These are phyloP conservation scores for Leucosporidium yakuticum DNA, from an alignment of 768 basidiomycete genomes.

Conservation along the genomic window DNA sequence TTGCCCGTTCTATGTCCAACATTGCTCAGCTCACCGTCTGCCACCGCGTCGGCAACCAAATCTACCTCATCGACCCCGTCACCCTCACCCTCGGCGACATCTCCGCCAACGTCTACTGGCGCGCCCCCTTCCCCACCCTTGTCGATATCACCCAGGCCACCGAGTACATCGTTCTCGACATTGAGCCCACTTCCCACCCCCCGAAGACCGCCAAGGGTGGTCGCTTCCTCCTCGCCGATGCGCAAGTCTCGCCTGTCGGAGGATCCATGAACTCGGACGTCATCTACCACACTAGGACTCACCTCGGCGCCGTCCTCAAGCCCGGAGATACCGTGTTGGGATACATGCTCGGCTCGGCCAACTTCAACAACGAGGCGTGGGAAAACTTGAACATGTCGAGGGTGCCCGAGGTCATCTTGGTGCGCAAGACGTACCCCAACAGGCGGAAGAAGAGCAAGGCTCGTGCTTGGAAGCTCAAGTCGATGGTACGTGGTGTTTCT, in stretches of 20 bases:
- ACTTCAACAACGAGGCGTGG: slow-evolving; percentile 88
- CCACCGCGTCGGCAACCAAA: slow-evolving; percentile 80
- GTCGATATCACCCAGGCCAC: slow-evolving; percentile 76
- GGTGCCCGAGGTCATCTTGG: slow-evolving; percentile 84
- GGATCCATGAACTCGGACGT: slow-evolving; percentile 60
- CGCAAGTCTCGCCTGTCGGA: slow-evolving; percentile 79
- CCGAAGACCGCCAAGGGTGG: slow-evolving; percentile 49
- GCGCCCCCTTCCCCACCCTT: slow-evolving; percentile 78
- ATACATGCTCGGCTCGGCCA: slow-evolving; percentile 77
- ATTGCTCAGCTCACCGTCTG: slow-evolving; percentile 82
- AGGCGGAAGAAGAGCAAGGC: slow-evolving; percentile 81
- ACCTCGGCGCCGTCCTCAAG: slow-evolving; percentile 86
- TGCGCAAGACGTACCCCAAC: slow-evolving; percentile 93
- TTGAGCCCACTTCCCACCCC: slow-evolving; percentile 62
- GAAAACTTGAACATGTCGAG: slow-evolving; percentile 48
- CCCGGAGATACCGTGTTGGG: slow-evolving; percentile 91
- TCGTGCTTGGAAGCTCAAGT: slow-evolving; percentile 78
- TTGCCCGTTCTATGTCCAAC: slow-evolving; percentile 75
- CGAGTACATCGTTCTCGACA: slow-evolving; percentile 90
- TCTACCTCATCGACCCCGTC: slow-evolving; percentile 83
- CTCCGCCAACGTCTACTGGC: slow-evolving; percentile 74
- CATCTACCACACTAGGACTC: slow-evolving; percentile 93
- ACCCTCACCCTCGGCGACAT: slow-evolving; percentile 81
- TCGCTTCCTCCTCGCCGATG: slow-evolving; percentile 76
- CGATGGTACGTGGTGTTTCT: slow-evolving; percentile 50